Percentiles rank a stretch among this genome's conserved stretches.
Conservation (phyloP, 495 filamentous ascomycete genomes). For the Elasticomyces elasticus region DNA sequence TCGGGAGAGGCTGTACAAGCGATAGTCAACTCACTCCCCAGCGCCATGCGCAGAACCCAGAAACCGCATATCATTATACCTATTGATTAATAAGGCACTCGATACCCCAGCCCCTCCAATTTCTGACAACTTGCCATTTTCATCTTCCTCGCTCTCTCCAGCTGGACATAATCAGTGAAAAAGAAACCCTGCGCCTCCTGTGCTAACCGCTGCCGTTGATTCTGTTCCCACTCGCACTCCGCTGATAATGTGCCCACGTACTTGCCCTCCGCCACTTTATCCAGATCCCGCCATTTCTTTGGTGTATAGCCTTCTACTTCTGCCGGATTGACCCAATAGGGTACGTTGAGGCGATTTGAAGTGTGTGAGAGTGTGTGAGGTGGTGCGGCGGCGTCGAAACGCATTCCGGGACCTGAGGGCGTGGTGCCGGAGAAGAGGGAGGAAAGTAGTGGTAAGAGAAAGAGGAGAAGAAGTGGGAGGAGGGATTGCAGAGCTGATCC, state of each 20-base stretch:
- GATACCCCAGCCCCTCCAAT: constrained; percentile 34
- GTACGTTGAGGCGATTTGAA: constrained; percentile 58
- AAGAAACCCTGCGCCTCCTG: constrained; percentile 88
- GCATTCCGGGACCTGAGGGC: constrained; percentile 53
- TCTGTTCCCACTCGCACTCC: constrained; percentile 62
- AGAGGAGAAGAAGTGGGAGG: constrained; percentile 77
- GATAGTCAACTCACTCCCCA: background rate
- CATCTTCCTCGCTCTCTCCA: constrained; percentile 55
- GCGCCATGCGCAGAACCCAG: background rate
- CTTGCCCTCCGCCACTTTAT: constrained; percentile 62
- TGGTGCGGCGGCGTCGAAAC: constrained; percentile 51
- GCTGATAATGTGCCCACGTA: constrained; percentile 55
- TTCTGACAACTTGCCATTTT: constrained; percentile 49
- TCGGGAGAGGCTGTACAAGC: background rate
- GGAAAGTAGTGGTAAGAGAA: constrained; percentile 76
- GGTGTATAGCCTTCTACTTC: constrained; percentile 61
- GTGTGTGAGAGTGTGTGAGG: constrained; percentile 64
- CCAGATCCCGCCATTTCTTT: constrained; percentile 59
- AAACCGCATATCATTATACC: background rate
- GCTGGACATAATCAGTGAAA: constrained; percentile 63
- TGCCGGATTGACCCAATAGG: constrained; percentile 73
- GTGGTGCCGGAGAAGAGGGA: constrained; percentile 58
- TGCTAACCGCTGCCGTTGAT: constrained; percentile 50
- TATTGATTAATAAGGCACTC: background rate
- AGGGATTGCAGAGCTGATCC: constrained; percentile 44